These are phyloP conservation scores for Leishmania tropica DNA, from an alignment of 208 protist genomes.

Conservation along the genomic window DNA sequence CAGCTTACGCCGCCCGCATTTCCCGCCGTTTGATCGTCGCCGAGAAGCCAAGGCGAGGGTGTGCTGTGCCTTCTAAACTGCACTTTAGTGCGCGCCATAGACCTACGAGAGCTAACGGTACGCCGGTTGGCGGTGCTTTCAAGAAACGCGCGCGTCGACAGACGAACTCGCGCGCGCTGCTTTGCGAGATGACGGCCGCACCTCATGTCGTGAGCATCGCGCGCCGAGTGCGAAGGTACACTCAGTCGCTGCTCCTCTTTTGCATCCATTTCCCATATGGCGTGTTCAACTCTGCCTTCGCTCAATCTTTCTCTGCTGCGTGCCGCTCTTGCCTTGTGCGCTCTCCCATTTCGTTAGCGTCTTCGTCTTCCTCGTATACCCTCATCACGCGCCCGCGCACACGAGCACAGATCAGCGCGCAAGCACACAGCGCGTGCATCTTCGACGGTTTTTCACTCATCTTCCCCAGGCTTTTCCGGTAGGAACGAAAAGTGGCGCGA, in stretches of 20 bases:
- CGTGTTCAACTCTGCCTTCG: background rate
- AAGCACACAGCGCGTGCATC: background rate
- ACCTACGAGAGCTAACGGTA: background rate
- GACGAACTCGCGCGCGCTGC: background rate
- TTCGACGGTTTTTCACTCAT: background rate
- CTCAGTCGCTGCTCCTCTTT: background rate
- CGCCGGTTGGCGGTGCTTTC: background rate
- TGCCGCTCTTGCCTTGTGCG: background rate
- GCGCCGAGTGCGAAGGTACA: background rate
- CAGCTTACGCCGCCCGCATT: background rate
- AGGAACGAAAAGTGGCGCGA: background rate
- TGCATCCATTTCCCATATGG: background rate
- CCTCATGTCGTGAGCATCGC: background rate
- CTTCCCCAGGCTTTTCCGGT: background rate
- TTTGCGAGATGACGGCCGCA: background rate
- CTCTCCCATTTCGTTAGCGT: background rate
- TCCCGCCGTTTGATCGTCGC: too few species aligned
- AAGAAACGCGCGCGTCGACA: background rate
- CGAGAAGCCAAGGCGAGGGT: background rate
- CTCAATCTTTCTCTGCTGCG: background rate
- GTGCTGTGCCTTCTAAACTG: background rate
- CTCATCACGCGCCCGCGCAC: background rate
- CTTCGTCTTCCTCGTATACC: too few species aligned
- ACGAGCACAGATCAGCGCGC: background rate
- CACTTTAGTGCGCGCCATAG: background rate